Conservation (phyloP, 306 rosid genomes). For the Rubus parviflorus region DNA sequence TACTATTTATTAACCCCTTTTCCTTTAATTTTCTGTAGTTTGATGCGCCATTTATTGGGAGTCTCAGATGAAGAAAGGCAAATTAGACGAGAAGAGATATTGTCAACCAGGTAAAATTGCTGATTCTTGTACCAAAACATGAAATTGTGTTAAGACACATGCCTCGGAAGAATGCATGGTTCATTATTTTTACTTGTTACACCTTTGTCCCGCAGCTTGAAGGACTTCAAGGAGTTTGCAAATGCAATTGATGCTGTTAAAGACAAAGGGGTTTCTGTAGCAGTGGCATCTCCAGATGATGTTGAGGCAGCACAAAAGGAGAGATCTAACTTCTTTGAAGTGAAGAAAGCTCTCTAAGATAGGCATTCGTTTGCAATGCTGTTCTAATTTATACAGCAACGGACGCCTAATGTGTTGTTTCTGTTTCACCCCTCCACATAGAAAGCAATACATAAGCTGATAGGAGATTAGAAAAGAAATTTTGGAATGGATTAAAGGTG, state of each 20-base stretch:
- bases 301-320: conserved; percentile 71
- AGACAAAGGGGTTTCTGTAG: conserved; percentile 84
- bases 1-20: not conserved
- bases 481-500: not conserved
- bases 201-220: conserved; percentile 50
- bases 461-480: not conserved
- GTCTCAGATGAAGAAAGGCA: conserved; percentile 90
- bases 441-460: conserved; percentile 3
- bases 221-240: conserved; percentile 79
- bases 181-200: conserved; percentile 12
- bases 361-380: not conserved
- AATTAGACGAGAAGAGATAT: conserved; percentile 83
- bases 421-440: not conserved
- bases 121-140: conserved; percentile 1
- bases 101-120: conserved; percentile 70
- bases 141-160: not conserved
- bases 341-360: conserved; percentile 53
- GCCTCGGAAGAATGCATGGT: not conserved
- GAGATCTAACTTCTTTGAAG: conserved; percentile 66
- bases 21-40: conserved; percentile 32
- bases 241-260: conserved; percentile 71
- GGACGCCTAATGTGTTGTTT: not conserved
- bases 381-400: conserved; percentile 1
- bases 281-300: conserved; percentile 92
- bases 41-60: conserved; percentile 84